These are phyloP conservation scores for Triadica sebifera DNA, from an alignment of 345 rosid species.

Conservation along the genomic window DNA sequence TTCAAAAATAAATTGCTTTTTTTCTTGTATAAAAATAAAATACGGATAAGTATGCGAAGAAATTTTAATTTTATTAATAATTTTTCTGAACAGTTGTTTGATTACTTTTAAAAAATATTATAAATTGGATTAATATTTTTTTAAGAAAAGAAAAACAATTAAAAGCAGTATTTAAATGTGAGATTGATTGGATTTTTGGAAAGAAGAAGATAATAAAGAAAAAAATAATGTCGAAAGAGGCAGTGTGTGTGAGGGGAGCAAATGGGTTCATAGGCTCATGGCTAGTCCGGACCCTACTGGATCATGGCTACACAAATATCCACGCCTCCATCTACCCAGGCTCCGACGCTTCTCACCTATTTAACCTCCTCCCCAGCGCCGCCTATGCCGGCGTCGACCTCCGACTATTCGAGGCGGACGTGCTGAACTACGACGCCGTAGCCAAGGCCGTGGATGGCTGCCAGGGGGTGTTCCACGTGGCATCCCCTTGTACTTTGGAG, in stretches of 20 bases:
- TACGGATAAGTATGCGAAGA: no score
- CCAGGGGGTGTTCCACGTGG: constrained; percentile 82
- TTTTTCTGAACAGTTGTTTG: no score
- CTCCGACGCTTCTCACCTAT: constrained; percentile 55
- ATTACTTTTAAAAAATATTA: no score
- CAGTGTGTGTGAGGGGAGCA: constrained; percentile 81
- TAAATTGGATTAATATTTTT: no score
- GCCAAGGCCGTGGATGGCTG: constrained; percentile 60
- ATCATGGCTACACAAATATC: constrained; percentile 53
- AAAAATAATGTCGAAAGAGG: constrained; percentile 18
- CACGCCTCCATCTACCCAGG: constrained; percentile 64
- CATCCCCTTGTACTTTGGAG: constrained; percentile 75
- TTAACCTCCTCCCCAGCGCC: constrained; percentile 36
- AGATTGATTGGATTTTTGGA: no score
- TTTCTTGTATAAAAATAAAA: no score
- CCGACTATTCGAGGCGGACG: constrained; percentile 52
- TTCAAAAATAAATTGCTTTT: no score
- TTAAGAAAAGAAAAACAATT: no score
- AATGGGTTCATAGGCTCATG: constrained; percentile 86
- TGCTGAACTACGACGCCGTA: constrained; percentile 55
- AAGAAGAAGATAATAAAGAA: not conserved
- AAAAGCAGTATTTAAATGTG: no score
- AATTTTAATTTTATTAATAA: no score
- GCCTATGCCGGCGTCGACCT: constrained; percentile 22
- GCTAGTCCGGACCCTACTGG: constrained; percentile 53